Conservation (phyloP, 495 filamentous ascomycete genomes). For the Glonium stellatum region DNA sequence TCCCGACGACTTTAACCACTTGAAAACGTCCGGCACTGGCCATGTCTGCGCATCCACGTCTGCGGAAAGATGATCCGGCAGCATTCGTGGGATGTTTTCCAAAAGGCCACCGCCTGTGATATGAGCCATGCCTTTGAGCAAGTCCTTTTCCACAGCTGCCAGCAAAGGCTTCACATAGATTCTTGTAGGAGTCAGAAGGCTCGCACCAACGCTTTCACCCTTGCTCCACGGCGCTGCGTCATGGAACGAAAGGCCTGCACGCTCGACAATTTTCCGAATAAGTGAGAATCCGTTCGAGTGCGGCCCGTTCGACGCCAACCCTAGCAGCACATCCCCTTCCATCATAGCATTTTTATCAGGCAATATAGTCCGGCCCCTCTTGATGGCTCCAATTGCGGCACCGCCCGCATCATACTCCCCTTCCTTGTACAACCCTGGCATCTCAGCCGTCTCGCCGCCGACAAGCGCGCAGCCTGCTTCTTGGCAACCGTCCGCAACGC, state of each 20-base stretch:
- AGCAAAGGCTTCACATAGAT: constrained; percentile 42
- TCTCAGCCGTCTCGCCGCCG: constrained; percentile 94
- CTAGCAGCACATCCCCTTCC: constrained; percentile 75
- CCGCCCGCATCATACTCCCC: constrained; percentile 89
- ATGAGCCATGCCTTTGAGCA: constrained; percentile 84
- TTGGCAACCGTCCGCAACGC: constrained; percentile 77
- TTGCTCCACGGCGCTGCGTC: constrained; percentile 67
- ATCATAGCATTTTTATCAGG: constrained; percentile 70
- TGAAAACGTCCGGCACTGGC: constrained; percentile 66
- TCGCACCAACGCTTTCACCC: constrained; percentile 52
- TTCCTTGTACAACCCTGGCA: constrained; percentile 82
- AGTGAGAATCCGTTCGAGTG: constrained; percentile 97
- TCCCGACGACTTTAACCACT: constrained; percentile 76
- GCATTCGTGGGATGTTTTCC: constrained; percentile 91
- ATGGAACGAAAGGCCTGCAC: constrained; percentile 58
- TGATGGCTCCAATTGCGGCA: constrained; percentile 75
- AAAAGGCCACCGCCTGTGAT: constrained; percentile 90
- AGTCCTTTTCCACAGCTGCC: constrained; percentile 45
- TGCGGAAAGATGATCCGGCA: constrained; percentile 66
- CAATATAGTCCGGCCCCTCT: constrained; percentile 54
- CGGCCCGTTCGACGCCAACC: constrained; percentile 70
- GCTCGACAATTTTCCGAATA: constrained; percentile 76
- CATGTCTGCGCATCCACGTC: constrained; percentile 68
- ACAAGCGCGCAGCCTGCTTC: constrained; percentile 81
- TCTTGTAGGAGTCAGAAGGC: constrained; percentile 54